Evolutionary conservation across 306 rosid species (phyloP).

Genomic region (Vachellia pachyceras): DNA sequence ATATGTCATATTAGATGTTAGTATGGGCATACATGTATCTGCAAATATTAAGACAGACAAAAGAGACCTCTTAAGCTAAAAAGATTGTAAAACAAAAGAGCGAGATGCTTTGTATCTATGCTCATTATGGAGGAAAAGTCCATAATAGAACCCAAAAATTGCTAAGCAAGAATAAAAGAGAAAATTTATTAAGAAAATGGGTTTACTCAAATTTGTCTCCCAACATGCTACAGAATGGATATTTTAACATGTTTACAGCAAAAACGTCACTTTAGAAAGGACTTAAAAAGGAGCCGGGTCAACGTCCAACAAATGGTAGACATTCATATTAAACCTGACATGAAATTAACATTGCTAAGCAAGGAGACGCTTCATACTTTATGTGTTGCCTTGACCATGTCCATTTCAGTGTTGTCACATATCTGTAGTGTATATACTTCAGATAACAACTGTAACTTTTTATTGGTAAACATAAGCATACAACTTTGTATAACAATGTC

Average conservation of each 20-base stretch:
- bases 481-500: no score
- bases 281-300: neutral
- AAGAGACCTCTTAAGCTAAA: neutral
- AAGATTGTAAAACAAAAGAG: conserved; percentile 20
- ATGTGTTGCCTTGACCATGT: no score
- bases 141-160: neutral
- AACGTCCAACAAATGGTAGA: neutral
- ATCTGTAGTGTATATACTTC: no score
- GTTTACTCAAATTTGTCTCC: conserved; percentile 25
- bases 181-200: neutral
- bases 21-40: neutral
- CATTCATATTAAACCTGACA: no score
- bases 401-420: no score
- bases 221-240: neutral
- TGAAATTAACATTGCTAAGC: no score
- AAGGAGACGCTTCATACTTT: no score
- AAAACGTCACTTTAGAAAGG: no score
- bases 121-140: neutral
- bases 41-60: neutral
- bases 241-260: neutral
- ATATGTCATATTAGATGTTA: neutral
- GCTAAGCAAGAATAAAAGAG: neutral
- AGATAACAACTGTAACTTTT: no score
- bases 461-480: no score
- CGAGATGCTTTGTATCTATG: conserved; percentile 16